A percentile compares a stretch with the other conserved stretches of the same genome.
phyloP scores from a whole-genome alignment of 352 stramenopile genomes.

The Globisporangium nunn region DNA sequence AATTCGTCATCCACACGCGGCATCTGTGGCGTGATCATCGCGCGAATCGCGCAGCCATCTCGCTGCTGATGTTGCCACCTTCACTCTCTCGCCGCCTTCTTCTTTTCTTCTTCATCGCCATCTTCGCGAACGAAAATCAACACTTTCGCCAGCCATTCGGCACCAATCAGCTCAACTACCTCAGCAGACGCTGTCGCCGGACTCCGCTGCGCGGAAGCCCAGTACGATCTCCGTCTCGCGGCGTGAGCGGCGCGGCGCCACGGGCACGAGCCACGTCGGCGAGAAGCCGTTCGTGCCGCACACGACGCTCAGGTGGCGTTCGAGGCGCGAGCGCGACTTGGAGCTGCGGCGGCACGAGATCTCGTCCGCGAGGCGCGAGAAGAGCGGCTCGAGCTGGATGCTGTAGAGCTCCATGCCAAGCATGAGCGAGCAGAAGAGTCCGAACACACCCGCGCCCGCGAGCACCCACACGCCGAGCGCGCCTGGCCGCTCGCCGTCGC shows the following conservation, averaged over 20 bases:
- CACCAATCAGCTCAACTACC: no score
- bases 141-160: no score
- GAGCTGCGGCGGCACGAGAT: conserved; percentile 39
- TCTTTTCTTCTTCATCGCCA: not conserved
- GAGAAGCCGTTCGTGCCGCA: conserved; percentile 68
- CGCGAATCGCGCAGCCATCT: not conserved
- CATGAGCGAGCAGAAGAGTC: conserved; percentile 73
- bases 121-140: not conserved
- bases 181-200: not conserved
- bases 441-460: conserved; percentile 58
- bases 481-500: conserved; percentile 50
- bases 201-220: conserved; percentile 26
- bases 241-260: conserved; percentile 29
- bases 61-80: not conserved
- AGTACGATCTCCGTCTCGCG: conserved; percentile 61
- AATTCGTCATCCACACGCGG: not conserved
- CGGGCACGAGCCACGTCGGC: conserved; percentile 55
- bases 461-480: conserved; percentile 60
- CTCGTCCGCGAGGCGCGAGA: conserved; percentile 48
- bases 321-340: conserved; percentile 53
- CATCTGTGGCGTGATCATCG: not conserved
- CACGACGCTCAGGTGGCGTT: conserved; percentile 69
- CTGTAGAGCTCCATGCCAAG: conserved; percentile 73
- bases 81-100: not conserved
- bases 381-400: conserved; percentile 56